phyloP scores from a whole-genome alignment of 768 basidiomycete genomes.

The Cyclocybe cylindracea region DNA sequence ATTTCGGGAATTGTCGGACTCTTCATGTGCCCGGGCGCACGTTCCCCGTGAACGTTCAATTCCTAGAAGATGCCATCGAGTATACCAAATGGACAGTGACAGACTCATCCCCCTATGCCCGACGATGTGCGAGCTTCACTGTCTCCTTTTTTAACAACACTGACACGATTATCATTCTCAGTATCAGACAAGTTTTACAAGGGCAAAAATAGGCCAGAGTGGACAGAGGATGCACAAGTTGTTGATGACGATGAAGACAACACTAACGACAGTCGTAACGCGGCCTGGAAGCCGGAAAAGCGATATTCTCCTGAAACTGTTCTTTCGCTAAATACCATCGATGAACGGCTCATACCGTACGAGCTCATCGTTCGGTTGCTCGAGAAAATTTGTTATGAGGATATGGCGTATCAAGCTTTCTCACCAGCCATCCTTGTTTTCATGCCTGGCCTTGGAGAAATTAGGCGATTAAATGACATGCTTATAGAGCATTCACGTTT shows the following conservation, averaged over 20 bases:
- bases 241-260: conserved; percentile 72
- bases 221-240: conserved; percentile 70
- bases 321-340: conserved; percentile 79
- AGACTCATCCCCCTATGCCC: conserved; percentile 81
- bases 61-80: conserved; percentile 91
- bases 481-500: conserved; percentile 76
- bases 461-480: conserved; percentile 83
- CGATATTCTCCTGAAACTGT: conserved; percentile 79
- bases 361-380: conserved; percentile 85
- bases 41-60: conserved; percentile 86
- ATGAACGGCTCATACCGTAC: conserved; percentile 88
- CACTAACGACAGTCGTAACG: conserved; percentile 32
- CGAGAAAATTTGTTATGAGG: conserved; percentile 80
- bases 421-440: conserved; percentile 88
- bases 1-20: conserved; percentile 85
- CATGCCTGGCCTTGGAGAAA: conserved; percentile 94
- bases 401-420: conserved; percentile 48
- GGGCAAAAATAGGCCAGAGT: conserved; percentile 65
- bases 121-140: conserved; percentile 52
- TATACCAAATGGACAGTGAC: conserved; percentile 75
- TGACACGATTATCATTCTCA: conserved; percentile 20
- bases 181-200: conserved; percentile 66
- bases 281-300: conserved; percentile 62
- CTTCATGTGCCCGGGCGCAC: conserved; percentile 92
- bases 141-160: neutral